These are phyloP conservation scores for Paraurostyla sp. DNA, from an alignment of 73 alveolate species.

Conservation along the genomic window DNA sequence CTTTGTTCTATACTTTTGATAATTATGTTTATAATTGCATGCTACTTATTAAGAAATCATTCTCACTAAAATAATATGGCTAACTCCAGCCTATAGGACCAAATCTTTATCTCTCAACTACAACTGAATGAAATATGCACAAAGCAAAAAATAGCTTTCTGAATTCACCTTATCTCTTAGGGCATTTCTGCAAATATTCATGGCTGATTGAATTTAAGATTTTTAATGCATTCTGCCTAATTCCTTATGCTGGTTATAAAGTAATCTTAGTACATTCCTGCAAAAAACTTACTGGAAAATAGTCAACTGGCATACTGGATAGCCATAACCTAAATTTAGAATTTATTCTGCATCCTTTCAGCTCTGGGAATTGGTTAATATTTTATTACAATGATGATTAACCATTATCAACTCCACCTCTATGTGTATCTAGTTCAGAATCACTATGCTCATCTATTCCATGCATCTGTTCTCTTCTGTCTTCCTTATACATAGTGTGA, in stretches of 20 bases:
- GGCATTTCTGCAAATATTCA: conserved; percentile 43
- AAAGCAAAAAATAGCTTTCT: conserved; percentile 61
- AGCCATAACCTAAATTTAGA: conserved; percentile 74
- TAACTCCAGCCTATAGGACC: conserved; percentile 99
- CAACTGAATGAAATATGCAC: conserved; percentile 93
- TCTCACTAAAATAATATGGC: conserved; percentile 85
- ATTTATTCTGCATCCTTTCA: conserved; percentile 52
- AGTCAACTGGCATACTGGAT: conserved; percentile 77
- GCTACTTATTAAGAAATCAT: conserved; percentile 69
- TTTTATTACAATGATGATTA: neutral
- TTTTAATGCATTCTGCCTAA: conserved; percentile 66
- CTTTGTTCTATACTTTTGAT: neutral
- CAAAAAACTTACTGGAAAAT: conserved; percentile 75
- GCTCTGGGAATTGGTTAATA: conserved; percentile 41
- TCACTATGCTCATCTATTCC: conserved; percentile 22
- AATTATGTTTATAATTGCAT: conserved; percentile 29
- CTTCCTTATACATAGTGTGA: conserved; percentile 57
- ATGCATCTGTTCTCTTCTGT: neutral
- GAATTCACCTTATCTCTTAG: conserved; percentile 25
- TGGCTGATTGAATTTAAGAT: conserved; percentile 55
- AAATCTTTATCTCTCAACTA: conserved; percentile 96
- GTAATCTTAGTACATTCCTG: conserved; percentile 72
- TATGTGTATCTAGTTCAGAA: conserved; percentile 13
- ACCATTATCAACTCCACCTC: neutral
- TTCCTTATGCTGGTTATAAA: conserved; percentile 73